Percentiles rank a stretch among this genome's conserved stretches.
These are phyloP conservation scores for Trichocladium antarcticum DNA, from an alignment of 495 filamentous ascomycete species.

Conservation along the genomic window DNA sequence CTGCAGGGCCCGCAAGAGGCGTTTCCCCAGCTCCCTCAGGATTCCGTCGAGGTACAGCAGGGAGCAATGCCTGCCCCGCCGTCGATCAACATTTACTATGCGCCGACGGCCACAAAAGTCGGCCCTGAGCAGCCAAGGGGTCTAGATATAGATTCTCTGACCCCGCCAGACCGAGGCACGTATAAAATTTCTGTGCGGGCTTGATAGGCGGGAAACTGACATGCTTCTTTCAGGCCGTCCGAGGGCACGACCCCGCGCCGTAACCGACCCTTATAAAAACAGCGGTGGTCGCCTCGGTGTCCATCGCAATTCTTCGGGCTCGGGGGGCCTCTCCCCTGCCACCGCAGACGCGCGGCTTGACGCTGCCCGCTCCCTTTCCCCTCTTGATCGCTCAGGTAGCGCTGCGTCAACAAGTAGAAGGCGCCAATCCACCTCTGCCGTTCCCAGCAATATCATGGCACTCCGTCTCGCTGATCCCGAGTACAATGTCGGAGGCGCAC, in stretches of 20 bases:
- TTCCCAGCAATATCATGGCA: constrained; percentile 84
- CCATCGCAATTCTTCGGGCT: constrained; percentile 26
- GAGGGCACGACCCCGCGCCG: constrained; percentile 49
- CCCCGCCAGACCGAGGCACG: constrained; percentile 75
- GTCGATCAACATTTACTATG: constrained; percentile 88
- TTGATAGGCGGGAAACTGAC: neutral
- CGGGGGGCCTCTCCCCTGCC: constrained; percentile 37
- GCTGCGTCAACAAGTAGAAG: constrained; percentile 54
- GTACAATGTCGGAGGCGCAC: constrained; percentile 45
- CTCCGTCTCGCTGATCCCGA: constrained; percentile 83
- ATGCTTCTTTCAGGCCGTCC: constrained; percentile 26
- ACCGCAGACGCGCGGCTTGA: constrained; percentile 37
- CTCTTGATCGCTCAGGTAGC: constrained; percentile 40
- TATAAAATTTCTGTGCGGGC: constrained; percentile 2
- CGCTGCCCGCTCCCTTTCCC: constrained; percentile 57
- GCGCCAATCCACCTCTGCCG: constrained; percentile 78
- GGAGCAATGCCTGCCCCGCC: constrained; percentile 69
- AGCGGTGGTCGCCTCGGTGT: constrained; percentile 29
- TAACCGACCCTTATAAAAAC: constrained; percentile 61
- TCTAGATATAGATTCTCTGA: constrained; percentile 66
- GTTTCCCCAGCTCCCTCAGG: constrained; percentile 45
- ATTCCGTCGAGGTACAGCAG: constrained; percentile 35
- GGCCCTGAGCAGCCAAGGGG: constrained; percentile 61
- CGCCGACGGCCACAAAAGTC: constrained; percentile 56
- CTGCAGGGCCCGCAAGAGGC: constrained; percentile 47